Evolutionary conservation across 2,329 filamentous ascomycete species (phyloP).

Genomic region (Colletotrichum sp.): DNA sequence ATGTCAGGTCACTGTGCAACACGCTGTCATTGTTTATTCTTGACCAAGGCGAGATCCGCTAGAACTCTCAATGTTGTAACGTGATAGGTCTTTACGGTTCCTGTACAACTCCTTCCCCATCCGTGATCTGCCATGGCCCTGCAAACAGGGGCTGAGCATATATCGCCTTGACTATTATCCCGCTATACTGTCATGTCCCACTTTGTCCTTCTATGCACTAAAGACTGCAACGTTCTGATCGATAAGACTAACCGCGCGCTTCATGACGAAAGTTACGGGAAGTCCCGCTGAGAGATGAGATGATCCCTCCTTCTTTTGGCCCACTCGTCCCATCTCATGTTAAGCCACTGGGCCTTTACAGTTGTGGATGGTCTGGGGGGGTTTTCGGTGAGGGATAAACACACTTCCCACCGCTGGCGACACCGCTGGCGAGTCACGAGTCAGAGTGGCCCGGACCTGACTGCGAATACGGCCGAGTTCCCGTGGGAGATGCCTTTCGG

Average conservation of each 20-base stretch:
- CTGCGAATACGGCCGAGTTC: neutral
- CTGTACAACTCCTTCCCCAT: neutral
- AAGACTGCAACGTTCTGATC: neutral
- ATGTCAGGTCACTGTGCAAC: neutral
- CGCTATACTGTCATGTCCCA: neutral
- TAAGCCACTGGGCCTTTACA: neutral
- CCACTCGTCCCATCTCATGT: neutral
- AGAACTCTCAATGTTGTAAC: neutral
- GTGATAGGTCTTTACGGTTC: neutral
- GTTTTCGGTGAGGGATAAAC: neutral
- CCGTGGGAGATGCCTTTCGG: neutral
- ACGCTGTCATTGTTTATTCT: neutral
- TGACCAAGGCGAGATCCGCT: neutral
- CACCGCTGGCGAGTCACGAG: neutral
- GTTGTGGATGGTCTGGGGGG: neutral
- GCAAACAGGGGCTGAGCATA: neutral
- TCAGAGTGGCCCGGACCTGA: neutral
- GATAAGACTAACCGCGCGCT: conserved; percentile 9
- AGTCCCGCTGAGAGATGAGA: neutral
- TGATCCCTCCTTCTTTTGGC: neutral
- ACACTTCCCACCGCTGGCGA: neutral
- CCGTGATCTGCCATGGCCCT: neutral
- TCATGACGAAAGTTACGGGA: conserved; percentile 4
- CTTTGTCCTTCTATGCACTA: neutral
- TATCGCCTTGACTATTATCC: neutral